Conservation (phyloP, 1,139 yeast genomes). For the Yamadazyma atlantica region DNA sequence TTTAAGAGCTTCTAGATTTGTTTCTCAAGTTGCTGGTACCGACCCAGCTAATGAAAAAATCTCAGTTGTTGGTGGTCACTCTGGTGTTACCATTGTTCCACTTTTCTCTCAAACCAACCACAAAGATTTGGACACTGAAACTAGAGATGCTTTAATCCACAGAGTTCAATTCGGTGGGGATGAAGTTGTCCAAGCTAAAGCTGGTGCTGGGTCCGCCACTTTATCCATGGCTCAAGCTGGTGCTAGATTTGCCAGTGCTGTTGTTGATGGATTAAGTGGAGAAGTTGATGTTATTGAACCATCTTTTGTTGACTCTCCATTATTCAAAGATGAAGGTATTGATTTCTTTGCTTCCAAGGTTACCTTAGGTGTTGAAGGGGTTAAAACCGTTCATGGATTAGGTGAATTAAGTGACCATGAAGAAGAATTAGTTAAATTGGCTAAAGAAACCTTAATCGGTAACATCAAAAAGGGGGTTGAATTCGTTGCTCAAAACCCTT, state of each 20-base stretch:
- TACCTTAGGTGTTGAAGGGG: conserved; percentile 58
- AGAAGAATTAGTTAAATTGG: conserved; percentile 53
- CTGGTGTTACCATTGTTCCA: conserved; percentile 94
- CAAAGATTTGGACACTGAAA: conserved; percentile 48
- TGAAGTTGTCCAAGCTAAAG: conserved; percentile 93
- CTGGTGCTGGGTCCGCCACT: conserved; percentile 94
- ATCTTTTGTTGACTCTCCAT: conserved; percentile 50
- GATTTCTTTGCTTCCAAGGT: conserved; percentile 68
- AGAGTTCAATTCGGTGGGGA: conserved; percentile 97
- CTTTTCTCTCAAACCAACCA: conserved; percentile 67
- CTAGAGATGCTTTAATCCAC: conserved; percentile 69
- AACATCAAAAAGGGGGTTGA: conserved; percentile 62
- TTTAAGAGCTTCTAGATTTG: conserved; percentile 85
- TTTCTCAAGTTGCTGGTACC: conserved; percentile 54
- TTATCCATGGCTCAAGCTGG: conserved; percentile 97
- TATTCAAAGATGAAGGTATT: conserved; percentile 51
- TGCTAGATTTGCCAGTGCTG: conserved; percentile 68
- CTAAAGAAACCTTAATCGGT: conserved; percentile 54
- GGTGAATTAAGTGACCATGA: conserved; percentile 57
- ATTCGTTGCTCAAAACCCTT: conserved; percentile 54
- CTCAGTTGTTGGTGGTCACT: conserved; percentile 95
- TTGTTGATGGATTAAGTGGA: conserved; percentile 57
- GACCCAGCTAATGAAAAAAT: conserved; percentile 63
- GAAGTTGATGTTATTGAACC: conserved; percentile 50
- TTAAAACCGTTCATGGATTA: conserved; percentile 55